phyloP scores from a whole-genome alignment of 163 green algal genomes.

The Scenedesmus sp. region DNA sequence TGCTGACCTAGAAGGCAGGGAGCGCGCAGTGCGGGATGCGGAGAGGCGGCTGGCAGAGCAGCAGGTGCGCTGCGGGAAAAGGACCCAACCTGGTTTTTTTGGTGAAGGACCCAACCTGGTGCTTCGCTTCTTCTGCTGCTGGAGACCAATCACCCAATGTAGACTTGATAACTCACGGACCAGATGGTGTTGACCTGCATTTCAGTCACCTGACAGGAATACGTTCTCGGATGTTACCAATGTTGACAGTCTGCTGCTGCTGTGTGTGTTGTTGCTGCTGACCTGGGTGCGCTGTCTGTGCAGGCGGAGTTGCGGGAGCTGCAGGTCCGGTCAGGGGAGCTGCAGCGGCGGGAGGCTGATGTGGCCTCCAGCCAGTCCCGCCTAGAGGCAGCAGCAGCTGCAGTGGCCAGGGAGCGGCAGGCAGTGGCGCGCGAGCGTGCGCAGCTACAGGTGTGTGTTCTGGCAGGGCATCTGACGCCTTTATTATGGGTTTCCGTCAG shows the following conservation, averaged over 20 bases:
- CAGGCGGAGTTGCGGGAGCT: conserved; percentile 27
- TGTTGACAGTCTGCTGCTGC: not conserved
- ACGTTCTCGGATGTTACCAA: too few relatives aligned
- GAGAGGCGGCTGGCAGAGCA: conserved; percentile 38
- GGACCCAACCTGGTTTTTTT: not conserved
- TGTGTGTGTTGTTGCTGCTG: conserved; percentile 1
- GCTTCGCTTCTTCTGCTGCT: too few relatives aligned
- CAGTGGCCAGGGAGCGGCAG: conserved; percentile 13
- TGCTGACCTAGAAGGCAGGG: conserved; percentile 34
- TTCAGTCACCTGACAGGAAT: too few relatives aligned
- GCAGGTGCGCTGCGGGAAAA: not conserved
- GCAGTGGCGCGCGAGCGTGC: conserved; percentile 6
- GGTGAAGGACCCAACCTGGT: not conserved
- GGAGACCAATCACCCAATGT: not conserved
- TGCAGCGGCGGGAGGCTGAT: conserved; percentile 24
- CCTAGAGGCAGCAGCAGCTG: conserved; percentile 27
- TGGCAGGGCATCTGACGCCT: not conserved
- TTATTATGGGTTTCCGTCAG: not conserved
- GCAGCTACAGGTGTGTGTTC: conserved; percentile 18
- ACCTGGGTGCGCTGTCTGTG: not conserved
- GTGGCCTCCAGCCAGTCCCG: conserved; percentile 1
- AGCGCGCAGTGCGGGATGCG: conserved; percentile 21
- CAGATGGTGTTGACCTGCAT: too few relatives aligned
- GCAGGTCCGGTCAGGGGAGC: not conserved
- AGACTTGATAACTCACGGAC: too few relatives aligned